Base-by-base conservation (phyloP, 2,329 filamentous ascomycete species). In the Hyphodiscus sp. region DNA sequence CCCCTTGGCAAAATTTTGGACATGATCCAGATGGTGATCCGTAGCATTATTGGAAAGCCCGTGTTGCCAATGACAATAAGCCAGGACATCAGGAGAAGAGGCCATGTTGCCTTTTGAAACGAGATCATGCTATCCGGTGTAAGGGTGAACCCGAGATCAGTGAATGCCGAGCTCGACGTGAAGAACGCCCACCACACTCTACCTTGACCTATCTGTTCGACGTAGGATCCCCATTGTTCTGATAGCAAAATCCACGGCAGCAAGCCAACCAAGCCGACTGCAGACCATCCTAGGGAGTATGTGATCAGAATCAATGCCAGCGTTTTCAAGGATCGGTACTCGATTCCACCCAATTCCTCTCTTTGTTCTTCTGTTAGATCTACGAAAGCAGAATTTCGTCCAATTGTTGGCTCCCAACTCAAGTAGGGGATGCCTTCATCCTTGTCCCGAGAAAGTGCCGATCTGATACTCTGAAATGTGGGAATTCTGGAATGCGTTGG, bases 51-150 rank as follows among this genome's bases (percentile, higher is more conserved):
- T 0, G 92, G 94, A 63, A 97, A 97, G 0, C 87, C 94, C 0
- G 92, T 97, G 65, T 97, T 97, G 52, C 92, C 92, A 56, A 96
- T 90, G 57, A 97, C 83, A 66, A 97, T 94, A 43, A 97, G 79
- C 62, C 95, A 95, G 7, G 83, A 83, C 71, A 91, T 82, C 44
- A 94, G 67, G 20, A 96, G 74, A 45, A 97, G 75, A 0, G 87
- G 83, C 62, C 89, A 87, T 7, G 87, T 75, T 0, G 90, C 89
- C 9, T 75, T 80, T 62, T 89, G 84, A 69, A 97, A 97, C 0
- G 89, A 92, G 43, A 83, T 79, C 91, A 99, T 96, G 61, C 91
- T 96, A 71, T 97, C 89, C 0, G 91, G 87, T 0, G 91, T 97
- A 59, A 99, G 74, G 1, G 91, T 92, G 63, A 91, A 92, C 11